Conservation (phyloP, 805 yeast species). For the Cyberlindnera subsufficiens region DNA sequence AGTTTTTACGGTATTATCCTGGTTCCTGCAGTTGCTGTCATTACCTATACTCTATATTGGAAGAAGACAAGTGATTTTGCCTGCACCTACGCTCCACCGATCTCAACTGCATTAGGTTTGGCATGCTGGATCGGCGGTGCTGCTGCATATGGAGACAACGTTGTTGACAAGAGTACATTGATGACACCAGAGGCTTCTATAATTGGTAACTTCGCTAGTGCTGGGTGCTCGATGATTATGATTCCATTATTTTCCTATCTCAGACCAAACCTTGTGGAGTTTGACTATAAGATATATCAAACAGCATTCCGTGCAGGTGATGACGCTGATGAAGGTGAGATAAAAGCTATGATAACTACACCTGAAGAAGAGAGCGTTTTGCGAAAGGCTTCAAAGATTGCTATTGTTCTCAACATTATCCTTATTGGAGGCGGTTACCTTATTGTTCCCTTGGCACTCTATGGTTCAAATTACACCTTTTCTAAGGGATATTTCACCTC, state of each 20-base stretch:
- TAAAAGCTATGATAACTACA: slow-evolving; percentile 21
- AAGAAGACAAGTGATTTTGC: slow-evolving; percentile 13
- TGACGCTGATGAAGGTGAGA: slow-evolving; percentile 30
- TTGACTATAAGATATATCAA: slow-evolving; percentile 19
- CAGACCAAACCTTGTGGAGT: slow-evolving; percentile 22
- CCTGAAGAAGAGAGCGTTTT: slow-evolving; percentile 18
- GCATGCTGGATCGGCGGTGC: slow-evolving; percentile 22
- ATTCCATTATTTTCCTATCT: slow-evolving; percentile 24
- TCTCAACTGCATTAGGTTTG: slow-evolving; percentile 21
- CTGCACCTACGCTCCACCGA: slow-evolving; percentile 20
- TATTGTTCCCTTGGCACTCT: slow-evolving; percentile 27
- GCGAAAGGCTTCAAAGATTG: slow-evolving; percentile 34
- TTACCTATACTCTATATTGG: slow-evolving; percentile 31
- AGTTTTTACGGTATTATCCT: slow-evolving; percentile 34
- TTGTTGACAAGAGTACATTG: slow-evolving; percentile 15
- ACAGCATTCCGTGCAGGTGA: slow-evolving; percentile 26
- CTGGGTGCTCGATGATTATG: slow-evolving; percentile 26
- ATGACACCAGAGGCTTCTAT: slow-evolving; percentile 13
- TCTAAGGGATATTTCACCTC: slow-evolving; percentile 31
- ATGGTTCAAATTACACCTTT: slow-evolving; percentile 30
- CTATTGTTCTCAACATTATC: slow-evolving; percentile 33
- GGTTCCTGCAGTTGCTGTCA: slow-evolving; percentile 31
- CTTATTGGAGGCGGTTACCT: slow-evolving; percentile 26
- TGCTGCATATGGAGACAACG: slow-evolving; percentile 16
- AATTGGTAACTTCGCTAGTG: slow-evolving; percentile 18